Evolutionary conservation across 495 filamentous ascomycete species (phyloP).

Genomic region (Talaromyces liani): DNA sequence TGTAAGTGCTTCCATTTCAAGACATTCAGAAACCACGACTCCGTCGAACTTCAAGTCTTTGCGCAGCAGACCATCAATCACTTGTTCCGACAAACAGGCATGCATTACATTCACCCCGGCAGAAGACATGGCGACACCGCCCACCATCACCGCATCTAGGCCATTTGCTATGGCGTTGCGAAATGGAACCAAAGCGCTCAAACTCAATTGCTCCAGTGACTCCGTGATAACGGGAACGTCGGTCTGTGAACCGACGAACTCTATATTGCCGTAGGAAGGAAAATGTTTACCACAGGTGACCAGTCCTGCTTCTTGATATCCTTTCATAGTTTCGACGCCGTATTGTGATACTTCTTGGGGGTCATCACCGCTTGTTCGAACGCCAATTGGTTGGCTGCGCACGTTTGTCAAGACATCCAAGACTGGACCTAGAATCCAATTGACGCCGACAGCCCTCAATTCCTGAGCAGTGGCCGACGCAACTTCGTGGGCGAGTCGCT

Average conservation of each 20-base stretch:
- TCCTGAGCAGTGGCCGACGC: slow-evolving; percentile 84
- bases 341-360: slow-evolving; percentile 86
- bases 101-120: slow-evolving; percentile 87
- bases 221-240: slow-evolving; percentile 91
- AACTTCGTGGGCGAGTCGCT: slow-evolving; percentile 68
- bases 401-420: slow-evolving; percentile 88
- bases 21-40: slow-evolving; percentile 86
- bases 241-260: slow-evolving; percentile 75
- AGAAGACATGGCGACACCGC: slow-evolving; percentile 80
- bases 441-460: slow-evolving; percentile 77
- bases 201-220: slow-evolving; percentile 75
- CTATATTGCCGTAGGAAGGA: slow-evolving; percentile 86
- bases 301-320: slow-evolving; percentile 78
- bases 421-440: slow-evolving; percentile 83
- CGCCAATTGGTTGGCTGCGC: slow-evolving; percentile 77
- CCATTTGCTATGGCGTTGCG: slow-evolving; percentile 77
- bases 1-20: slow-evolving; percentile 90
- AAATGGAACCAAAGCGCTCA: slow-evolving; percentile 79
- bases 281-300: slow-evolving; percentile 90
- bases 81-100: slow-evolving; percentile 83
- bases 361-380: slow-evolving; percentile 76
- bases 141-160: slow-evolving; percentile 87
- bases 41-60: slow-evolving; percentile 80
- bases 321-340: slow-evolving; percentile 79
- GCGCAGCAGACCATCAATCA: slow-evolving; percentile 75